phyloP scores from a whole-genome alignment of 768 basidiomycete genomes.

The Naganishia randhawae region DNA sequence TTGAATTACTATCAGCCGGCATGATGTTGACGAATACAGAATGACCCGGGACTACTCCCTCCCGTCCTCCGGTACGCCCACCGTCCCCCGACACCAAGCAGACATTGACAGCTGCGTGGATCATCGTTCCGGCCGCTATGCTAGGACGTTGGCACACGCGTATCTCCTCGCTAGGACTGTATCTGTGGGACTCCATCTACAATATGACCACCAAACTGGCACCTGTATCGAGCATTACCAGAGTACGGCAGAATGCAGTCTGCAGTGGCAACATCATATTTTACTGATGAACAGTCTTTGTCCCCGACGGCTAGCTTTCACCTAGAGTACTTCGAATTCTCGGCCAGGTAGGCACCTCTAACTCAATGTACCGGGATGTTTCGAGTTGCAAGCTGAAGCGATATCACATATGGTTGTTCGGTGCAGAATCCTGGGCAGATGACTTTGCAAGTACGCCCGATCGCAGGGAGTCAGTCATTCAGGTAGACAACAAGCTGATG shows the following conservation, averaged over 20 bases:
- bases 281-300: not conserved
- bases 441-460: slow-evolving; percentile 23
- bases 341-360: slow-evolving; percentile 14
- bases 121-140: not conserved
- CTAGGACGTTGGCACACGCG: slow-evolving; percentile 10
- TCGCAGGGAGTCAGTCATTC: too few relatives aligned
- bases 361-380: too few relatives aligned
- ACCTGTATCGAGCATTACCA: not conserved
- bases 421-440: slow-evolving; percentile 28
- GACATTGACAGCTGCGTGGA: not conserved
- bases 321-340: slow-evolving; percentile 20
- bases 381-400: not conserved
- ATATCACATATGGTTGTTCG: too few relatives aligned
- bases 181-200: slow-evolving; percentile 9
- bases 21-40: too few relatives aligned
- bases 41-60: too few relatives aligned
- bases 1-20: too few relatives aligned
- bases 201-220: slow-evolving; percentile 12
- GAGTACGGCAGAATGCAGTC: not conserved
- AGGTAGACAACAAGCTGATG: not conserved
- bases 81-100: too few relatives aligned
- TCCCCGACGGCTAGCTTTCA: not conserved
- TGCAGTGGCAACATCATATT: not conserved
- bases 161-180: not conserved
- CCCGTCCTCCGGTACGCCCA: too few relatives aligned